Evolutionary conservation across 1,284 basidiomycete genomes (phyloP).

Genomic region (Ustanciosporium gigantosporum): DNA sequence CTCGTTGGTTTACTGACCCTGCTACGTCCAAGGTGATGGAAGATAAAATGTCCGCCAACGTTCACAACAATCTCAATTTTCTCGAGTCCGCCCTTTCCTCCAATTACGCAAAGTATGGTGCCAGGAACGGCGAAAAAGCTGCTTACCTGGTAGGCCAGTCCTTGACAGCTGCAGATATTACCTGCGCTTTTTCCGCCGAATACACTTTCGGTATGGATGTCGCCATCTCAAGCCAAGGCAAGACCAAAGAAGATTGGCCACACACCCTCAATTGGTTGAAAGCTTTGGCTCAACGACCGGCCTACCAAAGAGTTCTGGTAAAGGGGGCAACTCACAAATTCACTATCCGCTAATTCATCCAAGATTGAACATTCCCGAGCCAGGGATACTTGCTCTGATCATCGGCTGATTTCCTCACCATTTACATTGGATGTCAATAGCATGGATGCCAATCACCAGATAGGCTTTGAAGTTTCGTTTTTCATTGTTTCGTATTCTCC

Average conservation of each 20-base stretch:
- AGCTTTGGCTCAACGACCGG: neutral
- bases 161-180: slow-evolving; percentile 18
- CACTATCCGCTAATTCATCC: no score
- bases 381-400: no score
- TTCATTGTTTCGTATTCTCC: no score
- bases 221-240: slow-evolving; percentile 5
- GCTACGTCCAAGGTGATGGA: slow-evolving; percentile 2
- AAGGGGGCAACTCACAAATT: slow-evolving; percentile 21
- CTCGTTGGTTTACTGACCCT: slow-evolving; percentile 11
- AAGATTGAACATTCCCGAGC: no score
- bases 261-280: slow-evolving; percentile 23
- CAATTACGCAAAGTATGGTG: neutral
- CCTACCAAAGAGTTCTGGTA: slow-evolving; percentile 9
- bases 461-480: no score
- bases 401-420: no score
- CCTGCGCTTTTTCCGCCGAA: slow-evolving; percentile 21
- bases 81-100: slow-evolving; percentile 3
- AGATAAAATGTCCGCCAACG: slow-evolving; percentile 6
- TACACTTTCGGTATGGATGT: slow-evolving; percentile 28
- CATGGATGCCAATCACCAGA: no score
- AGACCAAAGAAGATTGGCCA: slow-evolving; percentile 17
- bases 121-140: neutral
- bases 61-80: slow-evolving; percentile 24
- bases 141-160: slow-evolving; percentile 3
- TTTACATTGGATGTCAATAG: no score